Conservation (phyloP, 441 rosid genomes). For the Brassica balearica region DNA sequence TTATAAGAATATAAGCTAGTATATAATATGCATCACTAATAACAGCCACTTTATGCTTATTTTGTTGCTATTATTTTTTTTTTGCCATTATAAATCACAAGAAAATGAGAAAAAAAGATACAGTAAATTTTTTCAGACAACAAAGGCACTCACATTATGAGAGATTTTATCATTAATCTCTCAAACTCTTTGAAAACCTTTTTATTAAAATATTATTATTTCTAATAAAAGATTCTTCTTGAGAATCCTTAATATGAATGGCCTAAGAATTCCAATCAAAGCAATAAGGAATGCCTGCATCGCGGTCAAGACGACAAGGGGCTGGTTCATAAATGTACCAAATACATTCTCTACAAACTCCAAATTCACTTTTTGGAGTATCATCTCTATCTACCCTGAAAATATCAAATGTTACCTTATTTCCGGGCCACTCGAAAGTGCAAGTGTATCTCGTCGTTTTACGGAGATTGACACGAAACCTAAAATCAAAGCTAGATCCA, state of each 20-base stretch:
- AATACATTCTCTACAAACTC: slow-evolving; percentile 31
- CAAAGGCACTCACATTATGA: background rate
- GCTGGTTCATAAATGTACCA: slow-evolving; percentile 28
- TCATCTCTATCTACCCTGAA: slow-evolving; percentile 29
- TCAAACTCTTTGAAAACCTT: background rate
- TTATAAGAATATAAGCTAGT: background rate
- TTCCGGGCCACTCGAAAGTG: slow-evolving; percentile 19
- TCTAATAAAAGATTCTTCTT: background rate
- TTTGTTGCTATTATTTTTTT: background rate
- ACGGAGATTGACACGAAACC: slow-evolving; percentile 29
- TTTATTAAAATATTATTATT: background rate
- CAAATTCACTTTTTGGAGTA: background rate
- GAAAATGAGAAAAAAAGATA: slow-evolving; percentile 2
- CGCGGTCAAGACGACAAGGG: slow-evolving; percentile 22
- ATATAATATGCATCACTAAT: background rate
- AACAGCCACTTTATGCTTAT: slow-evolving; percentile 5
- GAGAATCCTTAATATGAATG: background rate
- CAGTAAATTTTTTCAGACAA: background rate
- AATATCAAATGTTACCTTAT: slow-evolving; percentile 18
- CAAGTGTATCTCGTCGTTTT: slow-evolving; percentile 24
- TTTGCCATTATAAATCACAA: background rate
- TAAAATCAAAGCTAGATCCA: slow-evolving; percentile 11
- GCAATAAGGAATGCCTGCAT: slow-evolving; percentile 11
- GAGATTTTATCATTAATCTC: background rate
- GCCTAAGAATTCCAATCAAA: slow-evolving; percentile 17